Evolutionary conservation across 1,284 basidiomycete species (phyloP).

Genomic region (Sanghuangporus sanghuang): DNA sequence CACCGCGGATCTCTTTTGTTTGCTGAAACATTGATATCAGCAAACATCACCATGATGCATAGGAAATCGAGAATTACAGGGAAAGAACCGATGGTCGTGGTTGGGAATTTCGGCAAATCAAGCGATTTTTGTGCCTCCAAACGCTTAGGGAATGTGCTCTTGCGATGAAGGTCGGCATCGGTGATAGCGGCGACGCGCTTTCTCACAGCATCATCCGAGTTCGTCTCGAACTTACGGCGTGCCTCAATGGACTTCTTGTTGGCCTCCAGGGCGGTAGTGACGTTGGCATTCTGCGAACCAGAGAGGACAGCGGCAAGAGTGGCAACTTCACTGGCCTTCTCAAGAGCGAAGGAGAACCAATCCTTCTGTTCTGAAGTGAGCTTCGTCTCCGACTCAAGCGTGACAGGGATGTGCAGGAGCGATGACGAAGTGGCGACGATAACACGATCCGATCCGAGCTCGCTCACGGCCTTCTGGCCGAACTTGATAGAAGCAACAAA

Average conservation of each 20-base stretch:
- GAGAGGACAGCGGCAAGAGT: constrained; percentile 81
- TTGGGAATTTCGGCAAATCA: constrained; percentile 95
- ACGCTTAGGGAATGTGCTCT: constrained; percentile 86
- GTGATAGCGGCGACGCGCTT: constrained; percentile 94
- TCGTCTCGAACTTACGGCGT: constrained; percentile 94
- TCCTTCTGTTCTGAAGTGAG: constrained; percentile 88
- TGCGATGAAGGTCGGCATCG: constrained; percentile 83
- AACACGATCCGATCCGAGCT: constrained; percentile 83
- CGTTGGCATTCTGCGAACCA: constrained; percentile 71
- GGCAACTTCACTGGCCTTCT: constrained; percentile 94
- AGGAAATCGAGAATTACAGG: constrained; percentile 46
- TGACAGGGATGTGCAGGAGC: constrained; percentile 97
- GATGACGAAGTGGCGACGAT: constrained; percentile 96
- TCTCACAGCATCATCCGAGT: constrained; percentile 93
- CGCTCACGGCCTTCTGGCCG: constrained; percentile 81
- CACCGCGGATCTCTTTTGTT: constrained; percentile 98
- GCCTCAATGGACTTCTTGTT: constrained; percentile 93
- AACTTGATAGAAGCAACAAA: constrained; percentile 79
- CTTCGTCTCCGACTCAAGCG: constrained; percentile 90
- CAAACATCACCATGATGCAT: constrained; percentile 1
- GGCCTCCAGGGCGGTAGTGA: constrained; percentile 71
- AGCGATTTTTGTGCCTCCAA: constrained; percentile 89
- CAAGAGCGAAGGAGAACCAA: constrained; percentile 98
- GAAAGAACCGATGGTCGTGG: constrained; percentile 99
- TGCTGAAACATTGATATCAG: constrained; percentile 45